phyloP scores from a whole-genome alignment of 2,329 filamentous ascomycete genomes.

The Huntiella decipiens region DNA sequence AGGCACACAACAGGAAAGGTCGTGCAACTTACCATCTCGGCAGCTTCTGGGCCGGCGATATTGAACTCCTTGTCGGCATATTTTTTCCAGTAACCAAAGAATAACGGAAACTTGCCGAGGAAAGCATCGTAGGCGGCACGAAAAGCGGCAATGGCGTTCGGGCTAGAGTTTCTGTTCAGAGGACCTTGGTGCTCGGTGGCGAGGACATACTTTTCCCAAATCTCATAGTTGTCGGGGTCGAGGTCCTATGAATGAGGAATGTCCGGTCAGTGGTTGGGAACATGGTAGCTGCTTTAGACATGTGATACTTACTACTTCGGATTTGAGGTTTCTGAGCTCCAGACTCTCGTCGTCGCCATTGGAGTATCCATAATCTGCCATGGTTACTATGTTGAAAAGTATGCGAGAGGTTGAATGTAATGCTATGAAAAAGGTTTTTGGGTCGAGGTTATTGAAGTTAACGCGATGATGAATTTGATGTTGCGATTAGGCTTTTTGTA shows the following conservation, averaged over 20 bases:
- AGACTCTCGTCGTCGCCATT: constrained; percentile 53
- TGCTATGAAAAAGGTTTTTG: background rate
- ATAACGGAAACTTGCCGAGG: constrained; percentile 79
- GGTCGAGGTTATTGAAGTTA: background rate
- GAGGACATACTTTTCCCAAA: constrained; percentile 82
- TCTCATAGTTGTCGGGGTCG: constrained; percentile 80
- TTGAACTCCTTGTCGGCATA: constrained; percentile 96
- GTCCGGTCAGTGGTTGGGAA: background rate
- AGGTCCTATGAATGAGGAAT: constrained; percentile 24
- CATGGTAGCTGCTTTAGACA: background rate
- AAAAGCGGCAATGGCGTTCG: constrained; percentile 72
- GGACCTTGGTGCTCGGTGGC: constrained; percentile 82
- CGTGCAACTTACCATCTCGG: constrained; percentile 56
- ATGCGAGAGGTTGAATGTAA: background rate
- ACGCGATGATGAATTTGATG: background rate
- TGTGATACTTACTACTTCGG: constrained; percentile 48
- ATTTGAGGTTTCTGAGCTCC: constrained; percentile 61
- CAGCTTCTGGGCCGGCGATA: constrained; percentile 88
- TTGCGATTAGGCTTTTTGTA: background rate
- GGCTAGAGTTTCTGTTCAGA: constrained; percentile 89
- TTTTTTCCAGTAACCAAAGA: constrained; percentile 99
- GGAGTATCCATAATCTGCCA: constrained; percentile 9
- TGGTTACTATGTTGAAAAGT: background rate
- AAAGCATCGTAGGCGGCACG: constrained; percentile 83
- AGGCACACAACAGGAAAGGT: background rate